A percentile compares a stretch with the other conserved stretches of the same genome.
These are phyloP conservation scores for thale cress (Arabidopsis thaliana) DNA, from an alignment of 345 rosid genomes.

Conservation along the genomic window DNA sequence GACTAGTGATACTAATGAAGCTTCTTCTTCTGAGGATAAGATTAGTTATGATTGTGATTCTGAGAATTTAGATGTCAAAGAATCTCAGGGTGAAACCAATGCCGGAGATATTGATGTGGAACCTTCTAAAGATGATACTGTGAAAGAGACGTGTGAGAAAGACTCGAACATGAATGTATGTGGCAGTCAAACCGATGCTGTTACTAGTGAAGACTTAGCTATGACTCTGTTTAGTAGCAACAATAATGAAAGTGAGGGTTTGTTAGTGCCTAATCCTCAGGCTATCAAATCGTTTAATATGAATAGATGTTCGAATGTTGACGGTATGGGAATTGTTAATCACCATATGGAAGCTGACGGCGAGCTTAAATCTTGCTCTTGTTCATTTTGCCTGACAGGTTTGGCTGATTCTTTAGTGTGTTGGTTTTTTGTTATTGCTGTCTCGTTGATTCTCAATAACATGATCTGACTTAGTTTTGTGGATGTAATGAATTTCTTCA, in stretches of 20 bases:
- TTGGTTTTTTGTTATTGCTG: neutral
- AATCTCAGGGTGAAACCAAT: conserved; percentile 45
- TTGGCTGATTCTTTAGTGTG: conserved; percentile 5
- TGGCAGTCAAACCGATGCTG: conserved; percentile 35
- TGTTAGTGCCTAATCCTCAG: conserved; percentile 58
- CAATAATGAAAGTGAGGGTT: conserved; percentile 23
- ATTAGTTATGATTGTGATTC: conserved; percentile 35
- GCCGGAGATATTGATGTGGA: conserved; percentile 15
- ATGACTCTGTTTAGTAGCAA: conserved; percentile 41
- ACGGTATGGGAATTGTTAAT: conserved; percentile 47
- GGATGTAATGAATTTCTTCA: conserved; percentile 48
- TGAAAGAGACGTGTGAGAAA: conserved; percentile 47
- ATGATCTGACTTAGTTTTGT: conserved; percentile 29
- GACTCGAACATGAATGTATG: conserved; percentile 36
- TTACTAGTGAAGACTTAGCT: conserved; percentile 34
- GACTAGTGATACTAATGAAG: conserved; percentile 41
- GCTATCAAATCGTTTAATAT: conserved; percentile 54
- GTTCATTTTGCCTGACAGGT: conserved; percentile 94
- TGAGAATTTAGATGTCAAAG: conserved; percentile 42
- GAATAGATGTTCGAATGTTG: conserved; percentile 54
- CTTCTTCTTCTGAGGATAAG: conserved; percentile 31
- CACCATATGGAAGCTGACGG: conserved; percentile 48
- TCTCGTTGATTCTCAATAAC: neutral
- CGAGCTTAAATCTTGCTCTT: conserved; percentile 71
- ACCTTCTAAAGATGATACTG: conserved; percentile 20